Base-by-base conservation (phyloP, 768 basidiomycete species). In the Exsudoporus frostii region DNA sequence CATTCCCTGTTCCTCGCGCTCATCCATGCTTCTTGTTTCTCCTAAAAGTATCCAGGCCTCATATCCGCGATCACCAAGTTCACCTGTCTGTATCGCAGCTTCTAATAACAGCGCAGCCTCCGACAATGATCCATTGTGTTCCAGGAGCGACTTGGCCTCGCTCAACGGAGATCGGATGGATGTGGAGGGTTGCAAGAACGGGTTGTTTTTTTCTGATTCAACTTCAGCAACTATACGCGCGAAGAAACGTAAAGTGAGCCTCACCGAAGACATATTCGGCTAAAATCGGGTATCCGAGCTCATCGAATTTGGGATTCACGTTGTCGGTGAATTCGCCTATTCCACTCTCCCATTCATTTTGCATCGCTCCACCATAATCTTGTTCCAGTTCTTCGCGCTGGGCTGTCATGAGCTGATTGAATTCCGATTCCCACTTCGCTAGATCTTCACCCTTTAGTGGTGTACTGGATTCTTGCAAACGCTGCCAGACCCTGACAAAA, bases 21-120 rank as follows among this genome's bases (percentile, higher is more conserved):
- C 91, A 58, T 93, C 91, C 91, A 93, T 88, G 60, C 85, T 86
- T 52, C 93, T 80, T 0, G 88, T 88, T 69, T 95, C 90, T 10
- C 96, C 96, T 2, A 98, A 75, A 19, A 96, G 75, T 48, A 92
- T 85, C 96, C 96, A 99, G 0, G 93, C 81, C 66, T 96, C 95
- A 47, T 86, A 91, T 45, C 90, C 85, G 24, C 84, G 87, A 63
- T 87, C 83, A 24, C 90, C 91, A 8, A 88, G 71, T 53, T 92
- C 87, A 10, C 86, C 89, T 58, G 79, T 79, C 70, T 90, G 86
- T 53, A 98, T 90, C 34, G 92, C 92, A 14, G 92, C 92, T 73
- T 99, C 96, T 20, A 98, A 75, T 62, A 96, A 76, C 37, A 93
- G 76, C 0, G 86, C 88, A 13, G 87, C 92, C 65, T 97, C 92